These are phyloP conservation scores for Phoma sp. DNA, from an alignment of 2,329 filamentous ascomycete genomes.

Conservation along the genomic window DNA sequence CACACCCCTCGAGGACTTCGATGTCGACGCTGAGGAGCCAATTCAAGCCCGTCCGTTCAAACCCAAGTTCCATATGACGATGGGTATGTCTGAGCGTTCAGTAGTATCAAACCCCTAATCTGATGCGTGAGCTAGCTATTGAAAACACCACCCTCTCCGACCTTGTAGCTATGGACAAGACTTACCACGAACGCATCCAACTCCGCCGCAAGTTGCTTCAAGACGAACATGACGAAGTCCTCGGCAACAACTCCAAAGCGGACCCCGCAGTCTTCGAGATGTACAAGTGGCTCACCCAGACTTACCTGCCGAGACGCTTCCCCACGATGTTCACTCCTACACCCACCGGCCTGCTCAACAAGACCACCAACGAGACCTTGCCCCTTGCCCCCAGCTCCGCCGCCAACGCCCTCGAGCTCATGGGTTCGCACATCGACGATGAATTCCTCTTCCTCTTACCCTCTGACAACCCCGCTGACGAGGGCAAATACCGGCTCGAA, in stretches of 20 bases:
- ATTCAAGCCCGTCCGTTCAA: constrained; percentile 65
- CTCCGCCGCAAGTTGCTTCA: constrained; percentile 59
- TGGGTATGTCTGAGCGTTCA: constrained; percentile 56
- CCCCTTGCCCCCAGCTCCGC: constrained; percentile 49
- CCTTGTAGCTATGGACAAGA: constrained; percentile 66
- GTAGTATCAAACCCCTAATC: background rate
- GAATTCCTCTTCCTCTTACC: constrained; percentile 68
- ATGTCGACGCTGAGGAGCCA: constrained; percentile 60
- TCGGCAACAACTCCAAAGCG: constrained; percentile 46
- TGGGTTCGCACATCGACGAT: constrained; percentile 64
- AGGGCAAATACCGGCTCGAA: constrained; percentile 61
- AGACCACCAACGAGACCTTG: constrained; percentile 53
- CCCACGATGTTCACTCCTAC: constrained; percentile 60
- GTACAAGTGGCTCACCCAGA: constrained; percentile 62
- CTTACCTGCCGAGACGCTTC: constrained; percentile 65
- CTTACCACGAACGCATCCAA: constrained; percentile 60
- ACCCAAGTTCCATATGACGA: constrained; percentile 68
- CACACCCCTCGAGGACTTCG: constrained; percentile 58
- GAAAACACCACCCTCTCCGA: constrained; percentile 62
- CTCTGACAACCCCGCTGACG: constrained; percentile 23
- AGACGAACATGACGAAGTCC: constrained; percentile 52
- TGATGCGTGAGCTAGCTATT: constrained; percentile 52
- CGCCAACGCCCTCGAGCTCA: constrained; percentile 53
- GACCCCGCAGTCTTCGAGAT: constrained; percentile 63
- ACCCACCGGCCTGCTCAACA: constrained; percentile 51